A percentile compares a stretch with the other conserved stretches of the same genome.
phyloP scores from a whole-genome alignment of 495 filamentous ascomycete species.

The Tuber brumale region DNA sequence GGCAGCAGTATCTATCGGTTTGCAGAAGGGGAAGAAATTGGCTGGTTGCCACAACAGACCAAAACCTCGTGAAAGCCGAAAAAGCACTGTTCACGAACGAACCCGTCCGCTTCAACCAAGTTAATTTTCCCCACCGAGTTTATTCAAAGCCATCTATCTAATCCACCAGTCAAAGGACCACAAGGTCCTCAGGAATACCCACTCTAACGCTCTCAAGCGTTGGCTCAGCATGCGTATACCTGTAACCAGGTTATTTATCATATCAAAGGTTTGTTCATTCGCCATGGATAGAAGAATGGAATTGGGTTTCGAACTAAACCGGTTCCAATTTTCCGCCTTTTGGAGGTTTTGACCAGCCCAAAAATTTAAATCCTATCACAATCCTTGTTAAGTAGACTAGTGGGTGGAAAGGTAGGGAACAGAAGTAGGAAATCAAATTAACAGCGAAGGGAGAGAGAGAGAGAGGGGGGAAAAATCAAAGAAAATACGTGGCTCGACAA shows the following conservation, averaged over 20 bases:
- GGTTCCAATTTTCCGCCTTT: background rate
- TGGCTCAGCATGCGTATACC: background rate
- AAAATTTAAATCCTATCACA: background rate
- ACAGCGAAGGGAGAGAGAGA: background rate
- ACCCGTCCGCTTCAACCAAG: background rate
- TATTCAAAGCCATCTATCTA: background rate
- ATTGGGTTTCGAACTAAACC: background rate
- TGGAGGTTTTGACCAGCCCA: background rate
- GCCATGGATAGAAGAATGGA: background rate
- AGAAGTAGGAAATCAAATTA: background rate
- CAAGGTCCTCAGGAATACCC: background rate
- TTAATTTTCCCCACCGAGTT: background rate
- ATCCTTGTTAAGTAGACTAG: background rate
- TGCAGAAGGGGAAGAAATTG: background rate
- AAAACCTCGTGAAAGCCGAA: background rate
- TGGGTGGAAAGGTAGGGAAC: background rate
- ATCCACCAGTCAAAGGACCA: background rate
- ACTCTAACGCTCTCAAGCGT: background rate
- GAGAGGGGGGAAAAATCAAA: background rate
- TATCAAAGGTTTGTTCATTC: background rate
- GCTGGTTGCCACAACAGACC: background rate
- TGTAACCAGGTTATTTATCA: background rate
- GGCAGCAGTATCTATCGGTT: background rate
- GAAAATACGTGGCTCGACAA: constrained; percentile 35
- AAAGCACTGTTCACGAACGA: background rate